Evolutionary conservation across 1,284 basidiomycete genomes (phyloP), one percentile per base, ranked within the genome.

Genomic region (Irpex rosettiformis): DNA sequence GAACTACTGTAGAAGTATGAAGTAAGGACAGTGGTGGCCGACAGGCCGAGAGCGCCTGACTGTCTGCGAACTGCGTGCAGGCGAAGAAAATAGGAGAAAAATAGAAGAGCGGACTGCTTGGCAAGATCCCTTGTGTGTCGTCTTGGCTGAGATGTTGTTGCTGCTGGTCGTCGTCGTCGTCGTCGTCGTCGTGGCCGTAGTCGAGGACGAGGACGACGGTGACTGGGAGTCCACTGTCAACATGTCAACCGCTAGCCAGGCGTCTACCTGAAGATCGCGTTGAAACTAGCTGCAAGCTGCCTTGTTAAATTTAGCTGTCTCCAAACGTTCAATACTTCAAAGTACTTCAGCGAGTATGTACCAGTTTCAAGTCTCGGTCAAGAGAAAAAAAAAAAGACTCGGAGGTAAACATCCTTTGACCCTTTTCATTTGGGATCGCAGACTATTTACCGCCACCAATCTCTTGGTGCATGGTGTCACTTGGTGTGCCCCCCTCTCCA

Each of bases 11-110:
- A n/a, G n/a, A n/a, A n/a, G n/a, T 53, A 54, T 54, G 52, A 43
- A 54, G 52, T 53, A 25, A 28, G 57, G 57, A 58, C 40, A 21
- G 57, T 58, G 52, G 56, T 57, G 49, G 56, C 56, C 56, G 48
- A 30, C 27, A 33, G 57, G 40, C 51, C 51, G 51, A 21, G 37
- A 24, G 48, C 25, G 48, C 48, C 18, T 51, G 48, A 24, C 24
- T 51, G 48, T 16, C 48, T 18, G 21, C 13, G 25, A 25, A 27
- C 13, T 22, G 48, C 43, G 43, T 16, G 18, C 43, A 24, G 43
- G 22, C 21, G 43, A 10, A 18, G 43, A 47, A 40, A 40, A 47
- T 47, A 47, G 43, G 43, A 47, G 43, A 47, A 47, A 11, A 37
- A 11, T 37, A 8, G 16, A 37, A 16, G 16, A 11, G 16, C 33